Base-by-base conservation (phyloP, 768 basidiomycete genomes). In the Solioccasus polychromus region DNA sequence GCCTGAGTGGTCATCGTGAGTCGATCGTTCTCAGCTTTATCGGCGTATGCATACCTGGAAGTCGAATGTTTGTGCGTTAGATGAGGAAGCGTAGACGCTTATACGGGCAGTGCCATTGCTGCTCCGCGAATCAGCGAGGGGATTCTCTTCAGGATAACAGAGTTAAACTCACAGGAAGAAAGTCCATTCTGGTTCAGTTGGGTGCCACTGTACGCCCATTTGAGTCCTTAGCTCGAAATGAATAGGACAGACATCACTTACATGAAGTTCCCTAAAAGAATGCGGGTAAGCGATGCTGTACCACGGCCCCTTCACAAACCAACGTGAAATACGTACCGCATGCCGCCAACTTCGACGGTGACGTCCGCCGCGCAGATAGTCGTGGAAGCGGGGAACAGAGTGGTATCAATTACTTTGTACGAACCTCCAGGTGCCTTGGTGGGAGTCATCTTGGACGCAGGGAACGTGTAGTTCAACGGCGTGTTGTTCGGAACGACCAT, bases 281-380 rank as follows among this genome's bases (percentile, higher is more conserved):
- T 19, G 30, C 10, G 0, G 15, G 34, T 56, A 8, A 53, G 32
- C 11, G 2, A 42, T 6, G 8, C 15, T n/a, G n/a, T n/a, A n/a
- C n/a, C 1, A 29, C n/a, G 22, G 6, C 11, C 20, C 6, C 4
- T 31, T 5, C 28, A 22, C 9, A 24, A 20, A 42, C 5, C 18
- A 35, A 15, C 14, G 2, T 28, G 10, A 31, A 38, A 18, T 23
- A 61, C 67, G 15, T 36, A 78, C 78, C 79, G 72, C 68, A 83
- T 74, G 8, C 77, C 82, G n/a, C 78, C 82, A 25, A 72, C 74
- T 44, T 82, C 73, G 23, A 85, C 72, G 3, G 66, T 71, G 2
- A 84, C 77, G 47, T 83, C 80, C 4, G 74, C 83, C 4, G 72
- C 76, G 15, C 76, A 73, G 29, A 83, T 74, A 1, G 74, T 79